Conservation (phyloP, 1,139 yeast species). For the Lodderomyces beijingensis region DNA sequence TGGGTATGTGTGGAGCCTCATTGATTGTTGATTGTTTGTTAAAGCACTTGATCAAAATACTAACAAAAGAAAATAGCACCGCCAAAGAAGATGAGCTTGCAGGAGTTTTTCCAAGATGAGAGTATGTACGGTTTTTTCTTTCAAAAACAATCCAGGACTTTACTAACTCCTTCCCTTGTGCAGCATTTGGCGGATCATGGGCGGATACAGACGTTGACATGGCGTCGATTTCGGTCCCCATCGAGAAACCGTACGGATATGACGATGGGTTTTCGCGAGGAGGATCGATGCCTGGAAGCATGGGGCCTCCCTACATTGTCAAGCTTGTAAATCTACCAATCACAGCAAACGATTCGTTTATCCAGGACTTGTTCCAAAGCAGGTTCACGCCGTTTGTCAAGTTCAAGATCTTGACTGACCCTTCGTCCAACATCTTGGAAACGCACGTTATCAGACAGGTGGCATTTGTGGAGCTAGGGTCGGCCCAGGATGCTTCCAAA, state of each 20-base stretch:
- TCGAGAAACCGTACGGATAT: conserved; percentile 23
- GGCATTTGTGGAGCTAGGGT: conserved; percentile 57
- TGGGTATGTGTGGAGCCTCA: too few relatives aligned
- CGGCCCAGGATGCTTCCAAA: conserved; percentile 43
- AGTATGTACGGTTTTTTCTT: conserved; percentile 31
- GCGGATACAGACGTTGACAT: conserved; percentile 74
- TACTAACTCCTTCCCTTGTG: not conserved
- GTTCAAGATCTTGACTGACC: conserved; percentile 42
- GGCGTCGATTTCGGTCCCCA: conserved; percentile 60
- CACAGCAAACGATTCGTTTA: conserved; percentile 32
- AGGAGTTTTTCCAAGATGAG: conserved; percentile 50
- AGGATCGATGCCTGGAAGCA: conserved; percentile 2
- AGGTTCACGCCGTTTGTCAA: conserved; percentile 38
- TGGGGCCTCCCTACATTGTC: conserved; percentile 55
- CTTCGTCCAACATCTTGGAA: conserved; percentile 37
- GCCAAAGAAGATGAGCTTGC: conserved; percentile 48
- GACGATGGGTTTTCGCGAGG: conserved; percentile 10
- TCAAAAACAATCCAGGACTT: not conserved
- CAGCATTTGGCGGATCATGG: conserved; percentile 62
- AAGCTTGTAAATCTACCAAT: conserved; percentile 50
- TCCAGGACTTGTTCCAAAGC: conserved; percentile 41
- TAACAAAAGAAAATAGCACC: conserved; percentile 18
- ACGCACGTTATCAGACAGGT: conserved; percentile 44
- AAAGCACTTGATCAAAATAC: conserved; percentile 1
- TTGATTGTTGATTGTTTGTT: too few relatives aligned